These are phyloP conservation scores for Picea mariana DNA, from an alignment of 83 land plant genomes.

Conservation along the genomic window DNA sequence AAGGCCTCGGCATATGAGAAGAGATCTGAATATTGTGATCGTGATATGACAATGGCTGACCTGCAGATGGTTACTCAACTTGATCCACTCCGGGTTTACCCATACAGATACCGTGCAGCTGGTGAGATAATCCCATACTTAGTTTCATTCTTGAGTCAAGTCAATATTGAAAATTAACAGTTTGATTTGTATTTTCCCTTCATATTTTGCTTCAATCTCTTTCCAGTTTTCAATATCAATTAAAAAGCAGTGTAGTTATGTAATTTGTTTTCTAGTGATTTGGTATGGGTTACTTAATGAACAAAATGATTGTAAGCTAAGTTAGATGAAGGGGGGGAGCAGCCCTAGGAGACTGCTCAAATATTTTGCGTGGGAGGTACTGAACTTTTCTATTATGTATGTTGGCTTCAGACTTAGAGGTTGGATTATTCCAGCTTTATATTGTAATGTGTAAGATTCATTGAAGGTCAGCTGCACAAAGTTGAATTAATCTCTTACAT, in stretches of 20 bases:
- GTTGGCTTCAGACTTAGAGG: not conserved
- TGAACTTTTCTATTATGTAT: not conserved
- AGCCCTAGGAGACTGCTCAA: not conserved
- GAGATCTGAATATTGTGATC: conserved; percentile 94
- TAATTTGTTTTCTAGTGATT: not conserved
- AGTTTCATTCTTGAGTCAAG: not conserved
- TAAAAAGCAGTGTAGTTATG: not conserved
- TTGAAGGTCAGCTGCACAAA: not conserved
- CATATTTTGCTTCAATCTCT: not conserved
- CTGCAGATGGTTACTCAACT: conserved; percentile 84
- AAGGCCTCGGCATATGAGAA: conserved; percentile 99
- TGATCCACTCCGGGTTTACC: conserved; percentile 96
- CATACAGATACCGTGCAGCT: conserved; percentile 99
- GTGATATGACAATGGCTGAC: conserved; percentile 85
- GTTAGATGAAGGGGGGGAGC: not conserved
- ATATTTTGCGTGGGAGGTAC: not conserved
- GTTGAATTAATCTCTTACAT: not conserved
- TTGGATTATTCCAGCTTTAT: not conserved
- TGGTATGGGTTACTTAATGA: not conserved
- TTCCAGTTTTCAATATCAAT: not conserved
- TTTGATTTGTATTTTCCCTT: not conserved
- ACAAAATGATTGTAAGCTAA: not conserved
- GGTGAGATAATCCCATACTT: conserved; percentile 41
- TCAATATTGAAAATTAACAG: not conserved
- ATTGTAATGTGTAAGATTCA: not conserved